A percentile compares a stretch with the other conserved stretches of the same genome.
Conservation (phyloP, 306 rosid species). For the Rosa multiflora region DNA sequence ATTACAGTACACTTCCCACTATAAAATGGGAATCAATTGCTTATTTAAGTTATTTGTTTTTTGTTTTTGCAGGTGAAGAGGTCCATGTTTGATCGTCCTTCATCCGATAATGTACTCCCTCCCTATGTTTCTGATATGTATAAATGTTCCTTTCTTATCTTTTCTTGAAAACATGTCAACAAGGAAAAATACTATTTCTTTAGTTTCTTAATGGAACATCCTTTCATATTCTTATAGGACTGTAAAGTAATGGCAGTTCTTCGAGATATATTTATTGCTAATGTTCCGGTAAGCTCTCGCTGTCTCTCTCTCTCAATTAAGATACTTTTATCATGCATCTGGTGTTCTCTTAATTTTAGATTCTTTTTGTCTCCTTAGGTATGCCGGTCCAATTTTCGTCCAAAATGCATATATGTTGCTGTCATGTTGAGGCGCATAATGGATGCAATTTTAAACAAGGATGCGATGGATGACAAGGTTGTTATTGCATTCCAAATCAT, state of each 20-base stretch:
- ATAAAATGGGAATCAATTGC: not conserved
- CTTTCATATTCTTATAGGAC: constrained; percentile 41
- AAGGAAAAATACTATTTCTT: not conserved
- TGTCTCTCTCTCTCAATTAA: constrained; percentile 14
- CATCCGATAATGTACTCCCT: constrained; percentile 51
- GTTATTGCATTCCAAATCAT: not conserved
- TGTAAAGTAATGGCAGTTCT: constrained; percentile 53
- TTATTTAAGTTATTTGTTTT: not conserved
- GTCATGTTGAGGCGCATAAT: constrained; percentile 88
- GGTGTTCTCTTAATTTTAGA: constrained; percentile 14
- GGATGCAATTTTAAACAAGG: constrained; percentile 90
- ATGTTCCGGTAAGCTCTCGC: constrained; percentile 61
- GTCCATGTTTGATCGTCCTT: constrained; percentile 28
- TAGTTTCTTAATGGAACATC: constrained; percentile 21
- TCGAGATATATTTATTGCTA: constrained; percentile 74
- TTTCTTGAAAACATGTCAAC: not conserved
- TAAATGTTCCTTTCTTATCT: not conserved
- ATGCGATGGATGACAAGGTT: constrained; percentile 98
- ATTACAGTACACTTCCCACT: not conserved
- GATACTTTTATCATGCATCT: constrained; percentile 3
- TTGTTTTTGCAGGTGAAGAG: constrained; percentile 54
- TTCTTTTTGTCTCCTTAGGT: constrained; percentile 44
- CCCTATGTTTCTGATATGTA: not conserved
- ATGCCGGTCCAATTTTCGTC: constrained; percentile 53
- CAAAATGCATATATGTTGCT: constrained; percentile 87